These are phyloP conservation scores for Bipolaris gigantea DNA, from an alignment of 2,329 filamentous ascomycete species.

Conservation along the genomic window DNA sequence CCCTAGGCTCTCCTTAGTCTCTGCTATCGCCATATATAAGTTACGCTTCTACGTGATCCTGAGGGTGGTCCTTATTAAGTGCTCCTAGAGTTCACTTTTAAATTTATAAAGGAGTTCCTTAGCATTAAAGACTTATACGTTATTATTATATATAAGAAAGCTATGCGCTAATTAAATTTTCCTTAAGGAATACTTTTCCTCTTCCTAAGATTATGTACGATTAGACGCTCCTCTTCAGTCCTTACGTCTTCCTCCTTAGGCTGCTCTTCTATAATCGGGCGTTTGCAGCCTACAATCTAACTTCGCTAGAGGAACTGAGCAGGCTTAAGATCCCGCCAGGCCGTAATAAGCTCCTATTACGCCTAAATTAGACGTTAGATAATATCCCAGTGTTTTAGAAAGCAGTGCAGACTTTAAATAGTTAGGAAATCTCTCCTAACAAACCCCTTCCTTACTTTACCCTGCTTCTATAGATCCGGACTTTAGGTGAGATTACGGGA, in stretches of 20 bases:
- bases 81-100: slow-evolving; percentile 13
- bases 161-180: background rate
- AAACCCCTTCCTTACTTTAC: slow-evolving; percentile 26
- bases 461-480: slow-evolving; percentile 33
- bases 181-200: slow-evolving; percentile 29
- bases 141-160: background rate
- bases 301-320: slow-evolving; percentile 41
- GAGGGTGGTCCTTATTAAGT: slow-evolving; percentile 8
- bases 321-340: slow-evolving; percentile 33
- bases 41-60: slow-evolving; percentile 9
- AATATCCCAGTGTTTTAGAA: slow-evolving; percentile 21
- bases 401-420: slow-evolving; percentile 20
- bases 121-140: background rate
- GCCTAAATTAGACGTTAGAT: slow-evolving; percentile 3
- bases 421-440: slow-evolving; percentile 32
- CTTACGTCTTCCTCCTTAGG: slow-evolving; percentile 33
- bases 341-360: slow-evolving; percentile 3
- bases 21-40: slow-evolving; percentile 10
- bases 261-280: slow-evolving; percentile 27
- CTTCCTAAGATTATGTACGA: slow-evolving; percentile 41
- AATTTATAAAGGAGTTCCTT: slow-evolving; percentile 9
- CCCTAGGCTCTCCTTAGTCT: slow-evolving; percentile 14
- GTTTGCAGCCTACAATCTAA: slow-evolving; percentile 24
- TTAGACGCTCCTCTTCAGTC: slow-evolving; percentile 39
- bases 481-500: slow-evolving; percentile 36